Conservation (phyloP, 371 early-diverging fungal species). For the Dichotomocladium elegans region DNA sequence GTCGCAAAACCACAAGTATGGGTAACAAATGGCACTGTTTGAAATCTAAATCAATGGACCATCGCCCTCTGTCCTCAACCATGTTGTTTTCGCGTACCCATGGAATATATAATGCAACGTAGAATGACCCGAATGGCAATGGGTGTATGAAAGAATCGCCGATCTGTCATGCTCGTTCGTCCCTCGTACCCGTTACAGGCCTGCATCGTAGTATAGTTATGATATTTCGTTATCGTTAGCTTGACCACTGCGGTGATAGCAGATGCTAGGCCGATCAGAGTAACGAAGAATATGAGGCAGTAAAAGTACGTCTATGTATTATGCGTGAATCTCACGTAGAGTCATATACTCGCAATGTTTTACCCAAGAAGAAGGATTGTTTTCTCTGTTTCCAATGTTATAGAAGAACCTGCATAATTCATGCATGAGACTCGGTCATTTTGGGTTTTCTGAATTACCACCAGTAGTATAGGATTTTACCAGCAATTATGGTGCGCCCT, state of each 20-base stretch:
- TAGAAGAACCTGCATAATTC: slow-evolving; percentile 3
- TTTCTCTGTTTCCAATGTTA: background rate
- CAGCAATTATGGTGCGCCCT: slow-evolving; percentile 6
- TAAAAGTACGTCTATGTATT: slow-evolving; percentile 27
- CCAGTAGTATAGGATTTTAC: background rate
- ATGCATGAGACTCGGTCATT: no score
- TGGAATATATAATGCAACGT: slow-evolving; percentile 25
- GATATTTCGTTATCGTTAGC: slow-evolving; percentile 7
- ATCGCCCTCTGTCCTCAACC: background rate
- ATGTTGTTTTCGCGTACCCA: slow-evolving; percentile 10
- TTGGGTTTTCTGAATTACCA: background rate
- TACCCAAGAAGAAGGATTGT: slow-evolving; percentile 23
- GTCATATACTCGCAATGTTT: no score
- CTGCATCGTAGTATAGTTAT: background rate
- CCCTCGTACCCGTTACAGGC: background rate
- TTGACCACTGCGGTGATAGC: slow-evolving; percentile 16
- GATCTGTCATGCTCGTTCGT: background rate
- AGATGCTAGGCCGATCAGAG: slow-evolving; percentile 10
- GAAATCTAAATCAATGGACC: background rate
- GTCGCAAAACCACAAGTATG: slow-evolving; percentile 21
- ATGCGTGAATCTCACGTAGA: no score
- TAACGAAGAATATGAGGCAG: slow-evolving; percentile 14
- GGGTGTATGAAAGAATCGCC: background rate
- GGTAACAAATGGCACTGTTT: slow-evolving; percentile 17
- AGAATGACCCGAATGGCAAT: slow-evolving; percentile 9